Conservation (phyloP, 441 rosid genomes). For the Manihot esculenta region DNA sequence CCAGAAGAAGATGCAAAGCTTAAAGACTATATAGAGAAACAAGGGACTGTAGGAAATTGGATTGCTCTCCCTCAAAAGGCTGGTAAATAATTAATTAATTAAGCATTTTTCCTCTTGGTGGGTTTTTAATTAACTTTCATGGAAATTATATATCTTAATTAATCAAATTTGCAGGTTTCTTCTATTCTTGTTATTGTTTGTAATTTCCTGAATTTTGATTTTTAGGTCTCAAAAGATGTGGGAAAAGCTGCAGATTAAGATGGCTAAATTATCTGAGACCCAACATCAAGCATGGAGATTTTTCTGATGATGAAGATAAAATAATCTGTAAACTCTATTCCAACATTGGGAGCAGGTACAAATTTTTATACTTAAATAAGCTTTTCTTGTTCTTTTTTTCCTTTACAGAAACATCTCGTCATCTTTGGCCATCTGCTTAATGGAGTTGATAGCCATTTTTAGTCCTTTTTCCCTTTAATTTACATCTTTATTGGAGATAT, state of each 20-base stretch:
- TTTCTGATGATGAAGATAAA: constrained; percentile 77
- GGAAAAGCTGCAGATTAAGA: constrained; percentile 91
- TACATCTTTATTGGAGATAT: too few relatives aligned
- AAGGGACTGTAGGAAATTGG: constrained; percentile 82
- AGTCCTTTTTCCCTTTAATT: too few relatives aligned
- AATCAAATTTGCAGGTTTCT: not conserved
- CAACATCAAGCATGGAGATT: constrained; percentile 86
- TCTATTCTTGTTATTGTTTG: constrained; percentile 5
- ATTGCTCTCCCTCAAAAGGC: constrained; percentile 82
- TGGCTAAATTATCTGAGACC: constrained; percentile 96
- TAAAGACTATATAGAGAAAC: constrained; percentile 49
- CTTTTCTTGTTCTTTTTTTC: too few relatives aligned
- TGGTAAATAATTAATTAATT: constrained; percentile 32
- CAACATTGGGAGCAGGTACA: constrained; percentile 88
- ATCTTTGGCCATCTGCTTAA: too few relatives aligned
- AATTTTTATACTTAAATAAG: too few relatives aligned
- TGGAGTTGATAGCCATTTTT: too few relatives aligned
- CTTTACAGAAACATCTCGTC: too few relatives aligned
- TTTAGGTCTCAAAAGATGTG: constrained; percentile 81
- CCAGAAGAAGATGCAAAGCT: constrained; percentile 88
- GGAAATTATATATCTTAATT: not conserved
- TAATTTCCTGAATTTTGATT: not conserved
- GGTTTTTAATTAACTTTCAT: not conserved
- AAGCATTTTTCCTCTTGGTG: not conserved
- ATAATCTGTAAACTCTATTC: constrained; percentile 68